Evolutionary conservation across 1,284 basidiomycete species (phyloP).

Genomic region (Malassezia brasiliensis): DNA sequence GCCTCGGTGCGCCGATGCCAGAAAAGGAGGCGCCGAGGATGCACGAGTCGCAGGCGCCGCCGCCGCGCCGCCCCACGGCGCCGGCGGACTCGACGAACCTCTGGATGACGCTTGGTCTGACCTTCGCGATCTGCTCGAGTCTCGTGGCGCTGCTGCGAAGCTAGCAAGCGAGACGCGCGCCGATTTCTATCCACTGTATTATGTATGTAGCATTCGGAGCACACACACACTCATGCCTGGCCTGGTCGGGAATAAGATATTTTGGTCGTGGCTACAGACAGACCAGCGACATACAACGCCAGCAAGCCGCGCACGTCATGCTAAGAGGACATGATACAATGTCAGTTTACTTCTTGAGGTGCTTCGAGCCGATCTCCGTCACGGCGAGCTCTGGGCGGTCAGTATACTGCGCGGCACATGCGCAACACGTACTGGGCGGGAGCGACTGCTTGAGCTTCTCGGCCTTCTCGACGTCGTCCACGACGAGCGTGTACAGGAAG

Average conservation of each 20-base stretch:
- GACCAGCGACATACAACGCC: background rate
- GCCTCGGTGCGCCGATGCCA: too few relatives aligned
- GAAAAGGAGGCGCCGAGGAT: too few relatives aligned
- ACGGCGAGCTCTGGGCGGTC: conserved; percentile 9
- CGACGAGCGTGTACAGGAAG: conserved; percentile 91
- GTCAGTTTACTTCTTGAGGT: conserved; percentile 6
- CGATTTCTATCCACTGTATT: background rate
- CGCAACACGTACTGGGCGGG: conserved; percentile 67
- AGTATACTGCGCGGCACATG: background rate
- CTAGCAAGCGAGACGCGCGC: background rate
- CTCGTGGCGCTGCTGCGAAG: background rate
- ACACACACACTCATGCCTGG: background rate
- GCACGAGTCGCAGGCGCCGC: too few relatives aligned
- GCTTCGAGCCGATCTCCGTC: conserved; percentile 15
- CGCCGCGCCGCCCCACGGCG: too few relatives aligned
- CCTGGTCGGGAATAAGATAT: conserved; percentile 1
- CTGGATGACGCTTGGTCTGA: conserved; percentile 48
- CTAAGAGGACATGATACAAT: background rate
- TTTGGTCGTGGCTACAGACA: conserved; percentile 8
- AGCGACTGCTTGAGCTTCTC: conserved; percentile 94
- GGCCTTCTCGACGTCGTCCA: conserved; percentile 95
- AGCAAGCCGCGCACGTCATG: background rate
- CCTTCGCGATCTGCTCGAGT: conserved; percentile 1
- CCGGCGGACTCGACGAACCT: background rate
- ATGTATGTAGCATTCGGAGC: conserved; percentile 1